A percentile compares a stretch with the other conserved stretches of the same genome.
Evolutionary conservation across 2,329 filamentous ascomycete genomes (phyloP).

Genomic region (Leptographium lundbergii): DNA sequence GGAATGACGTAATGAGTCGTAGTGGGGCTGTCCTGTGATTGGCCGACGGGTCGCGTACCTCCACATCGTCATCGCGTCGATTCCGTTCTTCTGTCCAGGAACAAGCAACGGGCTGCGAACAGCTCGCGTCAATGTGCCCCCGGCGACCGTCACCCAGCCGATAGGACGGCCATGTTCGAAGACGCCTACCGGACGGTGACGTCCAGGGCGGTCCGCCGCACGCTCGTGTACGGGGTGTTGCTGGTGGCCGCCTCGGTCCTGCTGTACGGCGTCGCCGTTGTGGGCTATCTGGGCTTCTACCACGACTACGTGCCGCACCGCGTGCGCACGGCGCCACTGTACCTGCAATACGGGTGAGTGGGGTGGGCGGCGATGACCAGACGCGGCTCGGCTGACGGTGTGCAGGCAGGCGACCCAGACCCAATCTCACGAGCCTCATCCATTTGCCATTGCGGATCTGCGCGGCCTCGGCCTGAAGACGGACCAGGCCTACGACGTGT

Average conservation of each 20-base stretch:
- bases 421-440: conserved; percentile 13
- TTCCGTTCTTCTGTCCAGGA: too few relatives aligned
- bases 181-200: conserved; percentile 26
- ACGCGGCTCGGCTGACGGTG: too few relatives aligned
- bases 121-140: too few relatives aligned
- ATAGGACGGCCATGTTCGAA: background rate
- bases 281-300: conserved; percentile 41
- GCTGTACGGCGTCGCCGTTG: conserved; percentile 33
- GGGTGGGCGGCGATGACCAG: background rate
- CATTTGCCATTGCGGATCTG: conserved; percentile 38
- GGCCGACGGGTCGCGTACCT: too few relatives aligned
- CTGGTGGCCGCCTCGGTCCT: conserved; percentile 28
- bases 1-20: too few relatives aligned
- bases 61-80: too few relatives aligned
- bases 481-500: conserved; percentile 75
- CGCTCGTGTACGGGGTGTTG: conserved; percentile 33
- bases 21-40: too few relatives aligned
- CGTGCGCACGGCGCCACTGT: conserved; percentile 36
- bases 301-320: conserved; percentile 43
- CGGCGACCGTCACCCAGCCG: too few relatives aligned
- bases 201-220: conserved; percentile 37
- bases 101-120: too few relatives aligned
- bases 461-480: conserved; percentile 43
- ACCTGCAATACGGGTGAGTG: conserved; percentile 46
- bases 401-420: too few relatives aligned